phyloP scores from a whole-genome alignment of 2,329 filamentous ascomycete genomes.

The Sarocladiaceae sp. region DNA sequence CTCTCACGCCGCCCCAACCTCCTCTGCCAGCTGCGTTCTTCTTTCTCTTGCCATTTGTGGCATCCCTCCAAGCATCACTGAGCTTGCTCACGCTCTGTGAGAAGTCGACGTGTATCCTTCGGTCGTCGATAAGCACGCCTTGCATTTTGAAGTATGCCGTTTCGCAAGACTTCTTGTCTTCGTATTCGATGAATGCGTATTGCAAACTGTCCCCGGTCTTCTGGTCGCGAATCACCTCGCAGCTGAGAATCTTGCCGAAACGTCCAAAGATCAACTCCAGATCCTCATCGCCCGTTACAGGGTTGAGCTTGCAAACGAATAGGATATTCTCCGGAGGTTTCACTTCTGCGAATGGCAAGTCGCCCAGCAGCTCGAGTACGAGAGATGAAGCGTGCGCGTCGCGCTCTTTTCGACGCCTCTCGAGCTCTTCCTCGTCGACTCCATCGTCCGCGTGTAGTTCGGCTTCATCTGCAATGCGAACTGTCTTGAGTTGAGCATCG shows the following conservation, averaged over 20 bases:
- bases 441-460: conserved; percentile 68
- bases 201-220: conserved; percentile 93
- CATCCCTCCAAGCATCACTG: conserved; percentile 83
- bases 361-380: conserved; percentile 96
- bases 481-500: conserved; percentile 81
- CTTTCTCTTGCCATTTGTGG: conserved; percentile 76
- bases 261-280: conserved; percentile 94
- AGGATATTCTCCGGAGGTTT: conserved; percentile 95
- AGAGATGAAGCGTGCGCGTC: conserved; percentile 92
- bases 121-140: conserved; percentile 91
- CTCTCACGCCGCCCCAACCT: conserved; percentile 86
- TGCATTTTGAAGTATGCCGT: conserved; percentile 99
- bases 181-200: conserved; percentile 97
- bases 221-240: conserved; percentile 91
- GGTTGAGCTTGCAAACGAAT: conserved; percentile 98
- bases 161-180: conserved; percentile 88
- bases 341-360: conserved; percentile 94
- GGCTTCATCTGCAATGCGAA: conserved; percentile 87
- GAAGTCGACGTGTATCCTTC: conserved; percentile 97
- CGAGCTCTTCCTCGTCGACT: conserved; percentile 71
- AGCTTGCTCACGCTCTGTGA: conserved; percentile 89
- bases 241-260: conserved; percentile 91
- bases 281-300: conserved; percentile 91
- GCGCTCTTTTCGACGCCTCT: conserved; percentile 76
- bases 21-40: conserved; percentile 49